Base-by-base conservation (phyloP, 352 stramenopile species). In the Phytophthora sp. region DNA sequence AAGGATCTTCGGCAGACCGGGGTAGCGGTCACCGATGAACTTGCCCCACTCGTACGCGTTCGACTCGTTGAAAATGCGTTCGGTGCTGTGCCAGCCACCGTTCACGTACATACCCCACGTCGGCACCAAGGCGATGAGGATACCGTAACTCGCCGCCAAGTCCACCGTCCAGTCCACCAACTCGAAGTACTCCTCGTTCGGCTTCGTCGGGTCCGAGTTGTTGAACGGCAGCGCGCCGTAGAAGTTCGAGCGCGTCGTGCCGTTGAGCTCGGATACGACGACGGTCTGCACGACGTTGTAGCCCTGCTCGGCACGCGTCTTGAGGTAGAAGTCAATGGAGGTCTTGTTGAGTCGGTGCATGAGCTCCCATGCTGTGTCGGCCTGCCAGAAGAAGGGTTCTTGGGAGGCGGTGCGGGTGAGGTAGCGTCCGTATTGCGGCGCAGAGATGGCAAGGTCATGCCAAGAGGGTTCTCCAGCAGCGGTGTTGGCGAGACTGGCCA, bases 241-340 rank as follows among this genome's bases (percentile, higher is more conserved):
- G 39, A 73, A 73, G 23, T 73, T 73, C 18, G 44, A 9, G 13
- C 52, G 57, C 0, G 64, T 73, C 7, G 64, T 69, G 27, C 64
- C 64, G 13, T 69, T 52, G 3, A 69, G n/a, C 53, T 72, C 64
- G 3, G 58, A 54, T 24, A 72, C 38, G 10, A 69, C 44, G 6
- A 72, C 64, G n/a, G 43, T 72, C 46, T 69, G 64, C 5, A 69
- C 50, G 26, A 72, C 51, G 38, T 72, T 69, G 51, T 51, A 72
- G 2, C 64, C 64, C 27, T 72, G 64, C 10, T 67, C 59, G 10
- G 57, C 64, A 2, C 57, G 58, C 1, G 50, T 72, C 34, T 64
- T 48, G 23, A 72, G 64, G 51, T 72, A 69, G 8, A 64, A 61
- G 21, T 69, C 64, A 46, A 69, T 72, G 28, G 64, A 72, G 8